phyloP scores from a whole-genome alignment of 2,329 filamentous ascomycete species.

The Xylariales sp. region DNA sequence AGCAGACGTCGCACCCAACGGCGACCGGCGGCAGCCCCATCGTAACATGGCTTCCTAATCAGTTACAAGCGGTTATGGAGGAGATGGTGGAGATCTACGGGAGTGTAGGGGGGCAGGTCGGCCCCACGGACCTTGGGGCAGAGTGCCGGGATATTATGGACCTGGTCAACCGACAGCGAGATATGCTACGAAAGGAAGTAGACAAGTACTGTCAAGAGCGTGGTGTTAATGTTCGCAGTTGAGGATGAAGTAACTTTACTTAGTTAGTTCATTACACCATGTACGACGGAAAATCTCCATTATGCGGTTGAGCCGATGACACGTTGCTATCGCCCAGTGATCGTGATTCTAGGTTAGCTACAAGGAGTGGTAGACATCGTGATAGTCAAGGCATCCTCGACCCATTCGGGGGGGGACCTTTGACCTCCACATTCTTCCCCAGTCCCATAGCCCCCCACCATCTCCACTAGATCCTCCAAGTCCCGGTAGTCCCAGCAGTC shows the following conservation, averaged over 20 bases:
- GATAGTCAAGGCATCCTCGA: conserved; percentile 1
- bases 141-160: conserved; percentile 74
- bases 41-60: conserved; percentile 86
- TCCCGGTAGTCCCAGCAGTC: conserved; percentile 15
- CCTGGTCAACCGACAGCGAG: conserved; percentile 69
- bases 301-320: conserved; percentile 2
- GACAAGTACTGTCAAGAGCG: conserved; percentile 78
- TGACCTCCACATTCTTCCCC: conserved; percentile 30
- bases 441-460: conserved; percentile 26
- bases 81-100: conserved; percentile 73
- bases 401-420: conserved; percentile 19
- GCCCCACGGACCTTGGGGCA: conserved; percentile 57
- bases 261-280: background rate
- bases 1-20: conserved; percentile 79
- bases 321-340: conserved; percentile 17
- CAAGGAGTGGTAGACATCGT: conserved; percentile 15
- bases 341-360: background rate
- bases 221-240: conserved; percentile 39
- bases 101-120: conserved; percentile 53
- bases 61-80: conserved; percentile 78
- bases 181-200: conserved; percentile 78
- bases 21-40: conserved; percentile 86
- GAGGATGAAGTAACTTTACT: background rate
- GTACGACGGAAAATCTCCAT: background rate
- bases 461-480: conserved; percentile 25